Base-by-base conservation (phyloP, 176 grass and related monocot genomes). In the Hordeum marinum region DNA sequence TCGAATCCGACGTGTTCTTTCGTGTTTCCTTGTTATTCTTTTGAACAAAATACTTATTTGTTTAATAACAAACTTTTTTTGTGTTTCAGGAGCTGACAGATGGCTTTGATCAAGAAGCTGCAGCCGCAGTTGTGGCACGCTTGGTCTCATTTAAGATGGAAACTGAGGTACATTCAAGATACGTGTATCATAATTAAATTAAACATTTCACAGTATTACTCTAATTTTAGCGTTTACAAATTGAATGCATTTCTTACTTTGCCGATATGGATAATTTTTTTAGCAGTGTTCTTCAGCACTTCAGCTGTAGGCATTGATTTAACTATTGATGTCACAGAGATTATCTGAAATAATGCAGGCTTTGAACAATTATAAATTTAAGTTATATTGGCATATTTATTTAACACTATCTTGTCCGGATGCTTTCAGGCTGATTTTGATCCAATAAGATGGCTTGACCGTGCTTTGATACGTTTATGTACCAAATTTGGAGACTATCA, bases 71-170 rank as follows among this genome's bases (percentile, higher is more conserved):
- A 78, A 3, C 75, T 77, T 2, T 9, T 81, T 29, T 88, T 0
- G 20, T 85, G 83, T 15, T 85, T 61, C 88, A 98, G 96, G 96
- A 94, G 82, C 68, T 98, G 63, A 74, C 86, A 85, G 87, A 83
- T 90, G 96, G 93, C 74, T 95, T 98, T 94, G 93, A 98, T 82
- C 96, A 98, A 92, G 91, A 98, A 92, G 83, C 96, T 72, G 91
- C 96, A 63, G 93, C 87, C 86, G 96, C 89, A 75, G 96, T 98
- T 39, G 87, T 98, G 89, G 93, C 96, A 85, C 87, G 88, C 4
- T 66, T 98, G 24, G 91, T 95, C 82, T 88, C 96, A 73, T 95
- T 94, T 83, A 95, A 95, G 83, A 95, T 98, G 93, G 91, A 94
- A 93, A 95, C 79, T 69, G 96, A 98, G 96, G 93, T 98, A 93